phyloP scores from a whole-genome alignment of 768 basidiomycete species.

The Tulasnella sp. region DNA sequence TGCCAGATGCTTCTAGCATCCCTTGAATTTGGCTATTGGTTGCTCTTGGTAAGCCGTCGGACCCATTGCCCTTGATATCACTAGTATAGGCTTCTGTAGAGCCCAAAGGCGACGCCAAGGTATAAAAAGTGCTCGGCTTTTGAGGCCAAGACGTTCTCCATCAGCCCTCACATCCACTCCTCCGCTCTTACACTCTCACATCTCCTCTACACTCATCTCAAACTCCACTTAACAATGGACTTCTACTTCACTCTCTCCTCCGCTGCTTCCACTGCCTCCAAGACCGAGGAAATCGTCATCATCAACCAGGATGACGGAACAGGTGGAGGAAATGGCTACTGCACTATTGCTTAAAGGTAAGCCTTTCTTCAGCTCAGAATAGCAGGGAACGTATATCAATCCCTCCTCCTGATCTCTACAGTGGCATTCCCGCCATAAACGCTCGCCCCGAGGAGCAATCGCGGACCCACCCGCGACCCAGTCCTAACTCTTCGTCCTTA shows the following conservation, averaged over 20 bases:
- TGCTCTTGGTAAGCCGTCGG: no score
- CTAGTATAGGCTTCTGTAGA: no score
- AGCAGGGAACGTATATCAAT: background rate
- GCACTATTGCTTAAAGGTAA: background rate
- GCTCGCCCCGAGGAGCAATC: background rate
- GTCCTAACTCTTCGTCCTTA: background rate
- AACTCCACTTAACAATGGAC: background rate
- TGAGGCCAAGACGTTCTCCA: background rate
- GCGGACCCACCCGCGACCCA: background rate
- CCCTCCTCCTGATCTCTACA: background rate
- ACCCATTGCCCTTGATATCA: no score
- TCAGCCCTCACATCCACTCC: background rate
- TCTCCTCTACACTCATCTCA: background rate
- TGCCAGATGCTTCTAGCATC: no score
- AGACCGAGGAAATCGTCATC: background rate
- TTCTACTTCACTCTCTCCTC: background rate
- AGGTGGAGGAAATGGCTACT: background rate
- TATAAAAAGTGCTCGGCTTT: no score
- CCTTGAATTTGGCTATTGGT: no score
- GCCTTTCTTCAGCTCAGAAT: no score
- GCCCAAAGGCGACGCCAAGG: no score
- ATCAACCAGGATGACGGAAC: background rate
- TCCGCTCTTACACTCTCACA: background rate
- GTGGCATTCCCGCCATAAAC: background rate
- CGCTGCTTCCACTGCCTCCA: background rate